Evolutionary conservation across 2,329 filamentous ascomycete genomes (phyloP).

Genomic region (Erysiphe pulchra): DNA sequence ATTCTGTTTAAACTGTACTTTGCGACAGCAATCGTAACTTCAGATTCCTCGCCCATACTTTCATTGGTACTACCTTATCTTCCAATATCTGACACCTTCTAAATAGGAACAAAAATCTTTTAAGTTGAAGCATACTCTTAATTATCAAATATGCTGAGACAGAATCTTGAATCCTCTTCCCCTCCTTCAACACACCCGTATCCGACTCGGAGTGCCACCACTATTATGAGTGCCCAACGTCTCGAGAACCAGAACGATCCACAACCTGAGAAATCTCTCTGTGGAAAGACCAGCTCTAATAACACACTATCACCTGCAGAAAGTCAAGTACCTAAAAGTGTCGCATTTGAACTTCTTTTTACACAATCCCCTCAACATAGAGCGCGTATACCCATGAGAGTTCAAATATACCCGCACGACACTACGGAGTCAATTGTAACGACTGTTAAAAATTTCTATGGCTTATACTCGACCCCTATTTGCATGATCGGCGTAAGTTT

Average conservation of each 20-base stretch:
- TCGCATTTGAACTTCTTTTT: conserved; percentile 55
- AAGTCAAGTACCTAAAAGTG: conserved; percentile 34
- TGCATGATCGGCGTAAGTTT: conserved; percentile 72
- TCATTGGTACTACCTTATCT: neutral
- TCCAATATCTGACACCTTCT: neutral
- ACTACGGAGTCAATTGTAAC: conserved; percentile 94
- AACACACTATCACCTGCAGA: conserved; percentile 11
- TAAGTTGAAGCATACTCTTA: too few species aligned
- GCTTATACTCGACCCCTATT: conserved; percentile 52
- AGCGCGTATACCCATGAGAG: conserved; percentile 58
- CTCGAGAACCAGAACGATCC: conserved; percentile 9
- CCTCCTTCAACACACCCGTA: conserved; percentile 6
- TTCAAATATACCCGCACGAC: conserved; percentile 86
- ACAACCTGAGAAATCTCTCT: conserved; percentile 8
- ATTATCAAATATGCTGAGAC: too few species aligned
- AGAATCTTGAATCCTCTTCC: neutral
- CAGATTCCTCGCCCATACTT: conserved; percentile 3
- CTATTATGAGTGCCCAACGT: conserved; percentile 7
- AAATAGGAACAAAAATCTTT: conserved; percentile 1
- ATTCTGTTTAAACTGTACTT: conserved; percentile 7
- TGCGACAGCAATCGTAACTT: conserved; percentile 8
- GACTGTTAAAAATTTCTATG: conserved; percentile 97
- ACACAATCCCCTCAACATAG: conserved; percentile 39
- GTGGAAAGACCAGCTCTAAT: conserved; percentile 7
- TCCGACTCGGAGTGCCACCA: conserved; percentile 10